Evolutionary conservation across 2,329 filamentous ascomycete species (phyloP).

Genomic region (Diaporthe amygdali): DNA sequence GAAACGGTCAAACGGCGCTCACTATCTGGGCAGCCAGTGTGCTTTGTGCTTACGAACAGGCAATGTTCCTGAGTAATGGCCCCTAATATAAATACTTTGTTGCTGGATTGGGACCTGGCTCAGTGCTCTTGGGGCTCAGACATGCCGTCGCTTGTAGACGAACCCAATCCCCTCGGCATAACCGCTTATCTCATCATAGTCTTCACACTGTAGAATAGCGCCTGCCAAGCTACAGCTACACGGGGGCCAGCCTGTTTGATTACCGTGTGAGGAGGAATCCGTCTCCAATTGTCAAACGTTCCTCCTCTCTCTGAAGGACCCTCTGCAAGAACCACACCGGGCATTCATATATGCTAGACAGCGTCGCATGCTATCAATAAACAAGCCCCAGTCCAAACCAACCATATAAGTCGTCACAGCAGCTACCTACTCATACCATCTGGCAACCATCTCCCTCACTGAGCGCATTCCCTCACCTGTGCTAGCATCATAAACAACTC

Average conservation of each 20-base stretch:
- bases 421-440: neutral
- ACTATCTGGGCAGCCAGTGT: too few relatives aligned
- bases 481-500: neutral
- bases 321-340: neutral
- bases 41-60: neutral
- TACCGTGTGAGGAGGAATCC: neutral
- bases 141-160: too few relatives aligned
- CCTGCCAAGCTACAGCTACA: constrained; percentile 5
- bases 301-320: neutral
- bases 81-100: too few relatives aligned
- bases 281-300: neutral
- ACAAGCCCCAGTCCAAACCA: neutral
- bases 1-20: neutral
- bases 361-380: neutral
- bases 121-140: neutral
- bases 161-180: too few relatives aligned
- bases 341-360: neutral
- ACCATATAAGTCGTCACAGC: neutral
- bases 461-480: neutral
- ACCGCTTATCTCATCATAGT: neutral
- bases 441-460: neutral
- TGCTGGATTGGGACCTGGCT: neutral
- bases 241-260: neutral
- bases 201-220: neutral
- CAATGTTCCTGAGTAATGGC: neutral